phyloP scores from a whole-genome alignment of 108 stramenopile genomes.

The Stephanodiscus minutulus region DNA sequence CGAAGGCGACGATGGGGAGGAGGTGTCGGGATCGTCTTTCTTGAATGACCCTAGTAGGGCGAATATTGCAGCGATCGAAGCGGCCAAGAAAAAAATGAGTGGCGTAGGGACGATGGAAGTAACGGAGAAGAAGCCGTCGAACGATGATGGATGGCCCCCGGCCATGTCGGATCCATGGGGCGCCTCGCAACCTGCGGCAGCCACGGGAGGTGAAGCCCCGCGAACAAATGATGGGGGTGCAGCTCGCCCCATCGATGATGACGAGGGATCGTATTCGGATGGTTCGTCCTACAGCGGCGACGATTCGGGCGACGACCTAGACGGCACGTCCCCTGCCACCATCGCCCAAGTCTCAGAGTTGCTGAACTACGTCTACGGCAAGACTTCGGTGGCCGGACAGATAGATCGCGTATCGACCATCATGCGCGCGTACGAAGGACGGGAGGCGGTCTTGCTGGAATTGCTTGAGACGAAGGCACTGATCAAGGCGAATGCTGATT shows the following conservation, averaged over 20 bases:
- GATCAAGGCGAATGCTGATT: constrained; percentile 87
- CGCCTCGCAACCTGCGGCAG: constrained; percentile 17
- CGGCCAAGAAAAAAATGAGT: constrained; percentile 61
- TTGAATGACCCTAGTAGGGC: constrained; percentile 46
- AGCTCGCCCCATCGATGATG: constrained; percentile 35
- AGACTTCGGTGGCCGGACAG: constrained; percentile 89
- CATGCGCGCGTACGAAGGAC: constrained; percentile 90
- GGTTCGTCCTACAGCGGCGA: constrained; percentile 60
- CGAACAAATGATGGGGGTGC: constrained; percentile 15
- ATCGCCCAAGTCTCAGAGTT: constrained; percentile 92
- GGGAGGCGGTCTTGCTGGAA: constrained; percentile 87
- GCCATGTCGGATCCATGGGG: constrained; percentile 53
- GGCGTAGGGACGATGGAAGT: constrained; percentile 42
- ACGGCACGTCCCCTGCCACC: constrained; percentile 87
- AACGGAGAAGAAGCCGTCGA: constrained; percentile 24
- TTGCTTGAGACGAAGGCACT: constrained; percentile 87
- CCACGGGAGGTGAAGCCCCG: constrained; percentile 31
- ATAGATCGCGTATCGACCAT: constrained; percentile 91
- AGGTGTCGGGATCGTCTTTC: constrained; percentile 27
- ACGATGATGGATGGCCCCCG: constrained; percentile 50
- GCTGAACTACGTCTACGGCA: constrained; percentile 88
- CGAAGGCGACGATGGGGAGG: constrained; percentile 39
- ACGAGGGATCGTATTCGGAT: constrained; percentile 56
- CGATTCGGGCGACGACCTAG: constrained; percentile 52
- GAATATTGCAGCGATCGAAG: constrained; percentile 56